These are phyloP conservation scores for Phanerodontia chrysosporium DNA, from an alignment of 768 basidiomycete genomes.

Conservation along the genomic window DNA sequence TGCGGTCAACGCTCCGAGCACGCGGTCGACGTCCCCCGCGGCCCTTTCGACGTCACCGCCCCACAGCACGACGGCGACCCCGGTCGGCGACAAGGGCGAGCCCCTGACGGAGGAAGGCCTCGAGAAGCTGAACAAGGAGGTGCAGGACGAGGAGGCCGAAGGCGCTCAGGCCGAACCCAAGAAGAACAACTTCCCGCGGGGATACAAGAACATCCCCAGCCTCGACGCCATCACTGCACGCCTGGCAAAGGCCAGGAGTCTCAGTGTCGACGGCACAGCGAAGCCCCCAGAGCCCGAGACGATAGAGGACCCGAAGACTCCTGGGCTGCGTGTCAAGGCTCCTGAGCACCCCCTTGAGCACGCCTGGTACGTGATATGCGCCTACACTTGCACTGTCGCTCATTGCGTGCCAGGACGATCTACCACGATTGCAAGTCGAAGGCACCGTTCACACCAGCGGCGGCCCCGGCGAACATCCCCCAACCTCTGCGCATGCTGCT, in stretches of 20 bases:
- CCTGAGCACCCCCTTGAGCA: constrained; percentile 85
- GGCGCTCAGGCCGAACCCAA: constrained; percentile 20
- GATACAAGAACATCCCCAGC: constrained; percentile 86
- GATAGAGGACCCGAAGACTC: constrained; percentile 81
- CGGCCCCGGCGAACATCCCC: constrained; percentile 12
- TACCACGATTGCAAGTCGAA: constrained; percentile 86
- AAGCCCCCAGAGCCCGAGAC: constrained; percentile 75
- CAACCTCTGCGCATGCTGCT: constrained; percentile 29
- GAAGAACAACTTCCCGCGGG: constrained; percentile 43
- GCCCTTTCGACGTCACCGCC: constrained; percentile 43
- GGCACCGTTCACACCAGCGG: constrained; percentile 50
- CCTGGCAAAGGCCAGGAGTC: constrained; percentile 63
- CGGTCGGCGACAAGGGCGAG: constrained; percentile 40
- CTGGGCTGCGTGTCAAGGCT: constrained; percentile 60
- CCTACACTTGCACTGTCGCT: not conserved
- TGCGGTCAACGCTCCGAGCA: constrained; percentile 62
- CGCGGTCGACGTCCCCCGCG: constrained; percentile 65
- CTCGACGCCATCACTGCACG: constrained; percentile 83
- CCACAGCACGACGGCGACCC: constrained; percentile 38
- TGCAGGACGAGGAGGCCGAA: constrained; percentile 23
- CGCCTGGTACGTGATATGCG: constrained; percentile 55
- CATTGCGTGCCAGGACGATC: constrained; percentile 59
- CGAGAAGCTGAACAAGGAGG: constrained; percentile 60
- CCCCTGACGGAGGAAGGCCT: constrained; percentile 64
- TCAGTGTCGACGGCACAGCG: constrained; percentile 54